Evolutionary conservation across 441 rosid genomes (phyloP).

Genomic region (Populus hybrid): DNA sequence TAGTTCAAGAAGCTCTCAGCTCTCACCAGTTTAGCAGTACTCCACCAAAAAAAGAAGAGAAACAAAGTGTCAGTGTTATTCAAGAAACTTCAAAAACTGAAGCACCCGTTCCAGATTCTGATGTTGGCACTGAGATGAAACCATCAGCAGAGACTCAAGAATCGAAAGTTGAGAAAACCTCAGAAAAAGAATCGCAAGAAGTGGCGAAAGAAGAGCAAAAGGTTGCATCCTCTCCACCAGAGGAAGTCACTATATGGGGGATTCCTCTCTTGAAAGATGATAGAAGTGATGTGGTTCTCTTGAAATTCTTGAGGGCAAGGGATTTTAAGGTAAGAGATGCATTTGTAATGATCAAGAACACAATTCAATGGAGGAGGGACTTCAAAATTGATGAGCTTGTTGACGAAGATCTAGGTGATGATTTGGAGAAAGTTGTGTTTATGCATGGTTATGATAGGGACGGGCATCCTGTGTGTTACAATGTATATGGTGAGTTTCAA

Average conservation of each 20-base stretch:
- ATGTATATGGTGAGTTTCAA: slow-evolving; percentile 89
- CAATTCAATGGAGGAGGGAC: slow-evolving; percentile 71
- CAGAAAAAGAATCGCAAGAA: slow-evolving; percentile 16
- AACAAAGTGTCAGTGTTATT: background rate
- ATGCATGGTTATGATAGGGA: slow-evolving; percentile 80
- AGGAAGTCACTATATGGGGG: slow-evolving; percentile 61
- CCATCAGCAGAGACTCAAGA: slow-evolving; percentile 5
- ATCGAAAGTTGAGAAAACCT: slow-evolving; percentile 23
- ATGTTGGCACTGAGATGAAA: slow-evolving; percentile 28
- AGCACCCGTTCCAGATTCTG: slow-evolving; percentile 15
- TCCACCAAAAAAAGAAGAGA: slow-evolving; percentile 17
- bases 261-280: slow-evolving; percentile 74
- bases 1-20: slow-evolving; percentile 53
- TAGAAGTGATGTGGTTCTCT: slow-evolving; percentile 64
- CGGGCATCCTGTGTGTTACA: slow-evolving; percentile 87
- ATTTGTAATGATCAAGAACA: slow-evolving; percentile 61
- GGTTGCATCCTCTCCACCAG: slow-evolving; percentile 15
- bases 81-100: slow-evolving; percentile 3
- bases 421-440: slow-evolving; percentile 72
- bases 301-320: slow-evolving; percentile 80
- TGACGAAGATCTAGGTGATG: slow-evolving; percentile 70
- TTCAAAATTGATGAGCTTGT: slow-evolving; percentile 66
- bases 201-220: slow-evolving; percentile 8
- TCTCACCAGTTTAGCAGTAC: slow-evolving; percentile 44
- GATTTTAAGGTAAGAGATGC: slow-evolving; percentile 82